A percentile compares a stretch with the other conserved stretches of the same genome.
These are phyloP conservation scores for Lentinula guzmanii DNA, from an alignment of 768 basidiomycete genomes.

Conservation along the genomic window DNA sequence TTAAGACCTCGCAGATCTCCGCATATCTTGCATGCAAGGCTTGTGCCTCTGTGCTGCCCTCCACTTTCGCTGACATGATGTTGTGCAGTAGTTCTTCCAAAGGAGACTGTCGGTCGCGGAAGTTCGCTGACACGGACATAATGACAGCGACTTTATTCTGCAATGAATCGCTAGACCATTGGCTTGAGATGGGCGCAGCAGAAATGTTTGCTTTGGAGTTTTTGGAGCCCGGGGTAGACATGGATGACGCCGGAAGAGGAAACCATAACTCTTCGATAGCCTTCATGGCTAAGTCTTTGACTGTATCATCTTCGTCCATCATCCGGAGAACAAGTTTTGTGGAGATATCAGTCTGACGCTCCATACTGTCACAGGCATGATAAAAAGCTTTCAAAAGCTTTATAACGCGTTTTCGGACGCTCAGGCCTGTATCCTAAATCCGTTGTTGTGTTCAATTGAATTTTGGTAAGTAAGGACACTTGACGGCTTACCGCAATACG, in stretches of 20 bases:
- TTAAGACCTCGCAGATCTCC: conserved; percentile 79
- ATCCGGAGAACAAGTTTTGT: conserved; percentile 77
- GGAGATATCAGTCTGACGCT: conserved; percentile 74
- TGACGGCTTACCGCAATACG: conserved; percentile 71
- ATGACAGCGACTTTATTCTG: conserved; percentile 71
- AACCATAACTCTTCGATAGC: conserved; percentile 93
- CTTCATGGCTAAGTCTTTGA: conserved; percentile 90
- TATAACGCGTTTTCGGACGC: conserved; percentile 93
- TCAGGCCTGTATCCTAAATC: conserved; percentile 83
- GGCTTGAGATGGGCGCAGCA: conserved; percentile 8
- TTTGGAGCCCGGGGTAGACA: conserved; percentile 31
- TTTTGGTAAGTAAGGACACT: not conserved
- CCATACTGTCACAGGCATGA: conserved; percentile 48
- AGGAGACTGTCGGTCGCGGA: conserved; percentile 78
- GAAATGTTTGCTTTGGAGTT: conserved; percentile 22
- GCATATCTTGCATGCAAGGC: conserved; percentile 62
- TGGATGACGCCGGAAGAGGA: conserved; percentile 20
- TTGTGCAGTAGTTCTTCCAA: conserved; percentile 82
- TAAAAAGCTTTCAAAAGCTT: conserved; percentile 88
- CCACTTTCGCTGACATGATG: conserved; percentile 72
- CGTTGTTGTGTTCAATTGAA: not conserved
- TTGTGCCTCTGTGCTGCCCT: conserved; percentile 35
- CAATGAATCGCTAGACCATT: conserved; percentile 48
- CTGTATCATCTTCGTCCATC: conserved; percentile 89
- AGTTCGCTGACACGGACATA: conserved; percentile 79